Conservation (phyloP, 2,329 filamentous ascomycete species). For the Paracoccidioides brasiliensis region DNA sequence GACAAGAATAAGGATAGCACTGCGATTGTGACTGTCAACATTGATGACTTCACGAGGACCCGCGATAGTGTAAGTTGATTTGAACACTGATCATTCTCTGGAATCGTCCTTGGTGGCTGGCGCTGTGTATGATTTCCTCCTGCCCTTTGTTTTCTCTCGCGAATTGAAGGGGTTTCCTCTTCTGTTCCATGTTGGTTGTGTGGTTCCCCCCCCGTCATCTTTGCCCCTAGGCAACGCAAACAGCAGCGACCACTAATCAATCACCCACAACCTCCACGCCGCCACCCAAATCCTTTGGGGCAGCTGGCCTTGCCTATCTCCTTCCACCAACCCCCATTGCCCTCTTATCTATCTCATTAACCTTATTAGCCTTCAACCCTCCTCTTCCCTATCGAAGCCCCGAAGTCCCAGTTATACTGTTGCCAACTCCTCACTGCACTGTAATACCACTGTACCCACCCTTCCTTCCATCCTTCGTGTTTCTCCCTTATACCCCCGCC, state of each 20-base stretch:
- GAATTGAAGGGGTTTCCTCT: too few relatives aligned
- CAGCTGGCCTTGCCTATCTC: background rate
- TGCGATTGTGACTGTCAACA: slow-evolving; percentile 35
- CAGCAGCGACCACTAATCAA: background rate
- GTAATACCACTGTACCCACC: background rate
- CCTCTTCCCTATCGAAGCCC: background rate
- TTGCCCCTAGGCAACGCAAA: background rate
- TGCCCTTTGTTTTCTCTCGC: background rate
- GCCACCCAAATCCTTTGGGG: too few relatives aligned
- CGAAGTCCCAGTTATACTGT: background rate
- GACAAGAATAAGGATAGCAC: slow-evolving; percentile 22
- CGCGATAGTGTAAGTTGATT: slow-evolving; percentile 60
- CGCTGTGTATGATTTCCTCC: slow-evolving; percentile 1
- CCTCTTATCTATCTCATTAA: background rate
- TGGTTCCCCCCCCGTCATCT: too few relatives aligned
- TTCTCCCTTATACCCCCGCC: background rate
- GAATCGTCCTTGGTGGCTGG: background rate
- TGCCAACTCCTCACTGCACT: background rate
- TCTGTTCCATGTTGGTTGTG: too few relatives aligned
- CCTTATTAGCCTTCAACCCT: background rate
- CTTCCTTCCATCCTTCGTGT: background rate
- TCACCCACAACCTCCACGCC: too few relatives aligned
- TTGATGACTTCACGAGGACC: slow-evolving; percentile 66
- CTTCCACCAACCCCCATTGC: background rate
- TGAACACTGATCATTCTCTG: background rate